Percentiles rank a stretch among this genome's conserved stretches.
Conservation (phyloP, 2,329 filamentous ascomycete species). For the Scedosporium dehoogii region DNA sequence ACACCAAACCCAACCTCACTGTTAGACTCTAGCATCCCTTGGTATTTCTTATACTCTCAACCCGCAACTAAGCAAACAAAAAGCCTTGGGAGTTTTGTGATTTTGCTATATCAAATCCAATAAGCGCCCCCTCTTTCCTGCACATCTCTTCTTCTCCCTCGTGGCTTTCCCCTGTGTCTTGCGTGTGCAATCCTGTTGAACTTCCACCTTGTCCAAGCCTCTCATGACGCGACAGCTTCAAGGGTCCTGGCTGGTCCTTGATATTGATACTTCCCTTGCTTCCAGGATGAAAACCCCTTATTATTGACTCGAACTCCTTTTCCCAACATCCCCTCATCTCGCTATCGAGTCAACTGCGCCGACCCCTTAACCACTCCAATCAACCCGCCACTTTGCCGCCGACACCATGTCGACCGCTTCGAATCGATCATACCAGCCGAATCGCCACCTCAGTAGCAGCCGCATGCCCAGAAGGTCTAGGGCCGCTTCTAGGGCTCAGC, state of each 20-base stretch:
- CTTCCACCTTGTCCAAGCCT: neutral
- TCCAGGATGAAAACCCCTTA: neutral
- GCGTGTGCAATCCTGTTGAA: neutral
- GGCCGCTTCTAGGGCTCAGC: conserved; percentile 34
- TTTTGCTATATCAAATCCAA: too few species aligned
- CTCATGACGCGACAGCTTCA: neutral
- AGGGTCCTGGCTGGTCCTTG: neutral
- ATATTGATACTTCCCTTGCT: neutral
- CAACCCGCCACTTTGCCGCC: neutral
- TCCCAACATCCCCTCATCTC: neutral
- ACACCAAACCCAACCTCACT: too few species aligned
- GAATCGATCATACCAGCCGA: conserved; percentile 28
- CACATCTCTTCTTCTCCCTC: neutral
- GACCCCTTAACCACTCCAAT: neutral
- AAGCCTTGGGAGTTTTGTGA: too few species aligned
- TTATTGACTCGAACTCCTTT: neutral
- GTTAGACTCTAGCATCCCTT: too few species aligned
- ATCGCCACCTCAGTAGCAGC: conserved; percentile 35
- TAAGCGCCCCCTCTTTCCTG: neutral
- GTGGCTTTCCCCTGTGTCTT: neutral
- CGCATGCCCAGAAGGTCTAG: conserved; percentile 27
- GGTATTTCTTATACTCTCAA: too few species aligned
- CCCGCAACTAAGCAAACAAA: too few species aligned
- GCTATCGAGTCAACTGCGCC: neutral
- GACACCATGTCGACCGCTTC: conserved; percentile 10